Evolutionary conservation across 2,329 filamentous ascomycete genomes (phyloP), one percentile per base, ranked within the genome.

Genomic region (Penicillium sp.): DNA sequence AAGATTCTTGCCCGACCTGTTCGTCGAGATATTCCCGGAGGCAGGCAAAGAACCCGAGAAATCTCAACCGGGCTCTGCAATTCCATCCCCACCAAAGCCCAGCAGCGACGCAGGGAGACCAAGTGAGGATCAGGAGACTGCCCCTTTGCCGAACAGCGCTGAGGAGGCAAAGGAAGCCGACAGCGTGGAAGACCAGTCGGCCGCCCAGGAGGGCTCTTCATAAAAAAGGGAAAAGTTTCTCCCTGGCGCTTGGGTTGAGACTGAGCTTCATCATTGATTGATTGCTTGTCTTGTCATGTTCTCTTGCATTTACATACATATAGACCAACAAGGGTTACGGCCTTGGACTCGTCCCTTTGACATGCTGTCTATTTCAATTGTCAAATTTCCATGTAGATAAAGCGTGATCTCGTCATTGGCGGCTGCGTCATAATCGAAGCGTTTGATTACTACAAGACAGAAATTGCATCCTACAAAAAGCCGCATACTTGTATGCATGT

Each of bases 1-100:
- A 35, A 61, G 76, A 11, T 80, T 82, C 57, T 59, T 81, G 45
- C 79, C 79, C 0, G 68, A 72, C 26, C 60, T 82, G 25, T 76
- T 80, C 56, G 55, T 59, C 7, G 77, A 80, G 52, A 61, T 80
- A 20, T 80, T 80, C 56, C 77, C 76, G 0, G 56, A 62, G 10
- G 25, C 39, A 3, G 34, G 42, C 3, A 50, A 54, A 23, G 53
- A 48, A 25, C 12, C 38, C 2, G 51, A 55, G 14, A 52, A 43
- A 11, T 44, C 51, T 8, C 40, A 40, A 3, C 38, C 44, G 9
- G 37, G 22, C 6, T 51, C 51, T 18, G 33, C 42, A 6, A 22
- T 48, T 20, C 32, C 52, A 4, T 56, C 60, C 6, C 45, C 54
- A 8, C 29, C 25, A 5, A 39, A 50, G 34, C 33, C 29, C 11